Evolutionary conservation across 73 alveolate species (phyloP).

Genomic region (Tetrahymena borealis): DNA sequence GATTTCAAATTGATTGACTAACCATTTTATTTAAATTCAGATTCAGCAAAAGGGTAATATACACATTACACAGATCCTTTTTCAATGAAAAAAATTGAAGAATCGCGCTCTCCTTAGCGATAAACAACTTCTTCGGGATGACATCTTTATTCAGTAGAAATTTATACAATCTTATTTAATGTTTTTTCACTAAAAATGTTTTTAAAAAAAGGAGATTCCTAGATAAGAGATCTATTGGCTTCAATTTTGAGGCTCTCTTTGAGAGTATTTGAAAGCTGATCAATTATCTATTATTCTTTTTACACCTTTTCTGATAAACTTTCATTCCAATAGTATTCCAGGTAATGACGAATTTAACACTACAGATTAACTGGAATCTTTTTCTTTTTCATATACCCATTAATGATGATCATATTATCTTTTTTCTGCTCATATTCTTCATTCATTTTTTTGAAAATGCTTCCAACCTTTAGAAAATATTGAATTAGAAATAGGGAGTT

Average conservation of each 20-base stretch:
- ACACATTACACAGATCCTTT: conserved; percentile 3
- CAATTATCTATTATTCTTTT: conserved; percentile 12
- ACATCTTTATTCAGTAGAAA: neutral
- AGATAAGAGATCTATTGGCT: conserved; percentile 15
- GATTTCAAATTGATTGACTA: neutral
- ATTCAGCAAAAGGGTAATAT: neutral
- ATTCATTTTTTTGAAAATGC: conserved; percentile 43
- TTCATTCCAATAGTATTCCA: conserved; percentile 52
- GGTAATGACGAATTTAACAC: conserved; percentile 47
- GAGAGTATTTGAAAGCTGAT: conserved; percentile 7
- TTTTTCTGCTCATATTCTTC: conserved; percentile 50
- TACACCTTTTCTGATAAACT: neutral
- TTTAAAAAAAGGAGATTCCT: neutral
- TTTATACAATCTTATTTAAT: neutral
- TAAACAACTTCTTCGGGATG: conserved; percentile 32
- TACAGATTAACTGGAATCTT: conserved; percentile 48
- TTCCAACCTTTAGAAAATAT: conserved; percentile 30
- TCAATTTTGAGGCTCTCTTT: neutral
- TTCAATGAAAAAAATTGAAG: conserved; percentile 3
- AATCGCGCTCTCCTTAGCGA: neutral
- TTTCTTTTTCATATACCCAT: conserved; percentile 43
- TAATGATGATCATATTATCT: conserved; percentile 50
- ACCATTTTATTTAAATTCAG: neutral
- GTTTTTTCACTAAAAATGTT: neutral
- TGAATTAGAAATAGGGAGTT: neutral